Evolutionary conservation across 148 eudicot species (phyloP).

Genomic region (Selenicereus undatus): DNA sequence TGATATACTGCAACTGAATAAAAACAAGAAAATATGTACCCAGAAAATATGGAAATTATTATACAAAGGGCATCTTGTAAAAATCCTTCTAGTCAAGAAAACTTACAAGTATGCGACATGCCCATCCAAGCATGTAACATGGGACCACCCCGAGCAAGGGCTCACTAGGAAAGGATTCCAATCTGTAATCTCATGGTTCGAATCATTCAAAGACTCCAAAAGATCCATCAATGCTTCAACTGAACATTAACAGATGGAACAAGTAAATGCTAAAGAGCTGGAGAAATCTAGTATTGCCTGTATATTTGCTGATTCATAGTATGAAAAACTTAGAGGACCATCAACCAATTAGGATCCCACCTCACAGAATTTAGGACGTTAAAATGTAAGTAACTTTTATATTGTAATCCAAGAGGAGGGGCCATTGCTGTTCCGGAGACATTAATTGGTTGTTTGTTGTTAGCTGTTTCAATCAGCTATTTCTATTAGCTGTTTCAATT

Average conservation of each 20-base stretch:
- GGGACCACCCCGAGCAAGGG: constrained; percentile 89
- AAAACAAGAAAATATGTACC: not conserved
- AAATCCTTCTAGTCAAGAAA: not conserved
- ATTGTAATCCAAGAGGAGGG: too few species aligned
- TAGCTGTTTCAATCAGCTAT: too few species aligned
- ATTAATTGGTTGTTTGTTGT: too few species aligned
- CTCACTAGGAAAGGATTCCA: constrained; percentile 65
- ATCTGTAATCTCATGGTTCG: constrained; percentile 45
- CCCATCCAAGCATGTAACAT: constrained; percentile 70
- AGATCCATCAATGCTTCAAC: constrained; percentile 73
- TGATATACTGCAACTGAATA: not conserved
- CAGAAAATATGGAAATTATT: too few species aligned
- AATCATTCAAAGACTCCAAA: constrained; percentile 52
- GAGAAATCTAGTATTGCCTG: not conserved
- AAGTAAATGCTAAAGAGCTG: constrained; percentile 9
- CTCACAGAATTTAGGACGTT: too few species aligned
- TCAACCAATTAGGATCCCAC: not conserved
- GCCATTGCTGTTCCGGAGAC: too few species aligned
- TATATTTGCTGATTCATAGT: not conserved
- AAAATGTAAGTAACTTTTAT: too few species aligned
- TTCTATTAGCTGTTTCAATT: too few species aligned
- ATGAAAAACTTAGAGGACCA: not conserved
- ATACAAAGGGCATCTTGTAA: too few species aligned
- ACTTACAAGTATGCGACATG: constrained; percentile 74
- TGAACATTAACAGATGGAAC: constrained; percentile 30